Evolutionary conservation across 2,329 filamentous ascomycete species (phyloP).

Genomic region (Nemania diffusa): DNA sequence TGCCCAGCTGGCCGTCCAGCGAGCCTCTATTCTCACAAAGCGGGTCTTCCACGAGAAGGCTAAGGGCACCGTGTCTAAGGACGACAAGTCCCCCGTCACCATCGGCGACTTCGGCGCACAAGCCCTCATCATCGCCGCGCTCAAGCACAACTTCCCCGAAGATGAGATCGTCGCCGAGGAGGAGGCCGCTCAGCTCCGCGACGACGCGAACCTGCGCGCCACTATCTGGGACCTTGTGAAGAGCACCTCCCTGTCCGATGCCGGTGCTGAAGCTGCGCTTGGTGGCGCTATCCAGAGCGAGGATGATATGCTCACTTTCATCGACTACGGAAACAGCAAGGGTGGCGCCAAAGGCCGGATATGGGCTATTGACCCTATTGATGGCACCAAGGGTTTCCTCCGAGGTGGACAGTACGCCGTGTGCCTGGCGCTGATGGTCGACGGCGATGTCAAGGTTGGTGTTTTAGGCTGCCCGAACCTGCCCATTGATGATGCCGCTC

Average conservation of each 20-base stretch:
- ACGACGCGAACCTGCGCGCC: conserved; percentile 74
- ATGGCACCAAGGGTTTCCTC: conserved; percentile 97
- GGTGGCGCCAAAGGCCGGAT: conserved; percentile 82
- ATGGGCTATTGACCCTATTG: conserved; percentile 97
- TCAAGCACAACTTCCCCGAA: conserved; percentile 87
- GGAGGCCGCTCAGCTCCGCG: conserved; percentile 82
- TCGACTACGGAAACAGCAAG: conserved; percentile 74
- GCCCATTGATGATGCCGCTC: conserved; percentile 81
- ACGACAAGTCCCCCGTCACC: conserved; percentile 95
- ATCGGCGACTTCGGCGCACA: conserved; percentile 98
- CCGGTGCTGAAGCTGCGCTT: conserved; percentile 71
- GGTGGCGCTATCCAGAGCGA: conserved; percentile 74
- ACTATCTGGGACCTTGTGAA: conserved; percentile 88
- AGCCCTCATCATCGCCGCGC: conserved; percentile 91
- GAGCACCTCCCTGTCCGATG: conserved; percentile 74
- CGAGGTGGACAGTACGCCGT: conserved; percentile 97
- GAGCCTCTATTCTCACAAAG: conserved; percentile 78
- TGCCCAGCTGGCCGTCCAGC: conserved; percentile 79
- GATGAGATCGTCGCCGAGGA: conserved; percentile 97
- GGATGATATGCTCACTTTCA: conserved; percentile 73
- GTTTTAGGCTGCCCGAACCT: conserved; percentile 97
- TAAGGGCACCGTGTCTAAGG: conserved; percentile 93
- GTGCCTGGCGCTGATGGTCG: conserved; percentile 89
- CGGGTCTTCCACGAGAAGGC: conserved; percentile 86
- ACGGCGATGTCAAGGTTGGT: conserved; percentile 92